Base-by-base conservation (phyloP, 2,329 filamentous ascomycete species). In the Pseudopithomyces chartarum region DNA sequence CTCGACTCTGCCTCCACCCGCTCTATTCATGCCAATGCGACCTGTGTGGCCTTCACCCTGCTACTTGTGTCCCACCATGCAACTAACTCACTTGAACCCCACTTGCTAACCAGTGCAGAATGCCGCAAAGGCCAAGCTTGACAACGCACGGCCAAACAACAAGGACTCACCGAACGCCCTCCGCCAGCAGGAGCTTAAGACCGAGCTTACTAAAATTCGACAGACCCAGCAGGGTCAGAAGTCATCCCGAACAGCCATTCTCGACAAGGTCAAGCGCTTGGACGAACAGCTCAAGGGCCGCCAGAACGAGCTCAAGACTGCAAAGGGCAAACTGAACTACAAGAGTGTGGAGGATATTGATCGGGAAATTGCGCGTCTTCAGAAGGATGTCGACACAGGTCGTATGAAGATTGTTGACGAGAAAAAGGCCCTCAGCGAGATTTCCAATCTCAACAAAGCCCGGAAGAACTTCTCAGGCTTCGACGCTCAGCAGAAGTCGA, bases 361-460 rank as follows among this genome's bases (percentile, higher is more conserved):
- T 76, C 83, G 84, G 61, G 87, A 95, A 78, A 95, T 98, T 68
- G 84, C 86, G 58, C 83, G 83, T 51, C 87, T 97, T 52, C 91
- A 97, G 65, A 89, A 89, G 78, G 86, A 94, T 75, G 92, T 98
- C 67, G 91, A 96, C 76, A 85, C 87, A 34, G 94, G 94, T 63
- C 90, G 85, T 75, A 93, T 99, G 90, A 96, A 93, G 81, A 82
- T 99, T 50, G 95, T 98, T 11, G 95, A 99, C 69, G 95, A 98
- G 86, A 96, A 92, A 84, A 98, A 97, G 85, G 88, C 91, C 8
- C 84, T 98, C 19, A 81, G 85, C 49, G 92, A 97, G 69, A 89
- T 97, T 68, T 90, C 90, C 47, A 89, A 81, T 75, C 81, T 98
- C 65, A 89, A 90, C 78, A 96, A 96, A 83, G 85, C 90, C 71